phyloP scores from a whole-genome alignment of 805 yeast genomes.

The Kluyveromyces aestuarii region DNA sequence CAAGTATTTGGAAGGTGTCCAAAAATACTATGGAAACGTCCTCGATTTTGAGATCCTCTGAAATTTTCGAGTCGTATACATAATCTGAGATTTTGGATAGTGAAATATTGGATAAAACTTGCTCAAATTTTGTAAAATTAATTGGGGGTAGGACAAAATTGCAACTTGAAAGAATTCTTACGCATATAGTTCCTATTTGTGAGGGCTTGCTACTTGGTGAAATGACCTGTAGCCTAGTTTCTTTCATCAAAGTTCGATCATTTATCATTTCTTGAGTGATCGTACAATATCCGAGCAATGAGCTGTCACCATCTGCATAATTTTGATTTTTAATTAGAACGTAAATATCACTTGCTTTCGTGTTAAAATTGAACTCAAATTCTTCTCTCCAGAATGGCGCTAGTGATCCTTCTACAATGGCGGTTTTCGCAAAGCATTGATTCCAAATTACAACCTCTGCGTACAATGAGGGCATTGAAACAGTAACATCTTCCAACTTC shows the following conservation, averaged over 20 bases:
- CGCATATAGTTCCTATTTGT: constrained; percentile 49
- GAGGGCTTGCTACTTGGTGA: constrained; percentile 29
- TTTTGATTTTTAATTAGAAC: constrained; percentile 33
- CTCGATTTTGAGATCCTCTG: constrained; percentile 39
- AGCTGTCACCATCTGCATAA: constrained; percentile 27
- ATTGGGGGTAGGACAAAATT: constrained; percentile 51
- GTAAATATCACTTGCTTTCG: constrained; percentile 41
- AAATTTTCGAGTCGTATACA: constrained; percentile 14
- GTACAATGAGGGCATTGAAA: constrained; percentile 33
- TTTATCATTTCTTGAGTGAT: constrained; percentile 20
- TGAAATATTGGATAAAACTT: constrained; percentile 45
- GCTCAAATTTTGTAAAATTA: constrained; percentile 54
- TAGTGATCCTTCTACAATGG: constrained; percentile 39
- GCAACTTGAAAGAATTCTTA: constrained; percentile 42
- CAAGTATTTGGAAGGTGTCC: constrained; percentile 66
- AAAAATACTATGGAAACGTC: constrained; percentile 49
- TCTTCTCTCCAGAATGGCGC: constrained; percentile 82
- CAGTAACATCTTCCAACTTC: constrained; percentile 1
- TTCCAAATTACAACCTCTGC: constrained; percentile 69
- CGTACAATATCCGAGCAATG: constrained; percentile 43
- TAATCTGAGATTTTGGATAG: constrained; percentile 44
- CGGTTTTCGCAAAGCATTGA: constrained; percentile 70
- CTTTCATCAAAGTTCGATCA: constrained; percentile 15
- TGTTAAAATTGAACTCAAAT: constrained; percentile 52
- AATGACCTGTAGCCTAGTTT: constrained; percentile 36